A percentile compares a stretch with the other conserved stretches of the same genome.
These are phyloP conservation scores for Physcia stellaris DNA, from an alignment of 495 filamentous ascomycete genomes.

Conservation along the genomic window DNA sequence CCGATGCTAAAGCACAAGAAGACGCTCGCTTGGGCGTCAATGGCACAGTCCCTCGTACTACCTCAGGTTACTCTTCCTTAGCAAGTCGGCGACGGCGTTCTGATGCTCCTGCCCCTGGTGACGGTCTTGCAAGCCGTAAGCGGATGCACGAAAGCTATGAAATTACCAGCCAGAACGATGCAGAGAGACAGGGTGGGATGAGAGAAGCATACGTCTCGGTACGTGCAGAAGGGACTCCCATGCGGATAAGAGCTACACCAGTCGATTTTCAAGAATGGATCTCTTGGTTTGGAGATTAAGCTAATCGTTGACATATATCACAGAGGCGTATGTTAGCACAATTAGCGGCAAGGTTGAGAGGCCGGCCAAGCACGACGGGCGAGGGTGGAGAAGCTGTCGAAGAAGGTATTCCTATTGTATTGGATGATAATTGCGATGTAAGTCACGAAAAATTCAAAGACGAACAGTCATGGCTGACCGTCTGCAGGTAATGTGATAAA, in stretches of 20 bases:
- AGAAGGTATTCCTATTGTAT: slow-evolving; percentile 21
- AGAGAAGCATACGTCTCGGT: slow-evolving; percentile 52
- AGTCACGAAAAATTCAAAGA: no score
- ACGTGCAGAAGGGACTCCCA: slow-evolving; percentile 20
- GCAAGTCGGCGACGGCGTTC: slow-evolving; percentile 6
- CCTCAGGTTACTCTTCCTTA: slow-evolving; percentile 25
- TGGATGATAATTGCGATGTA: slow-evolving; percentile 33
- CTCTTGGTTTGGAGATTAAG: slow-evolving; percentile 1
- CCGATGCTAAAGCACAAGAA: slow-evolving; percentile 45
- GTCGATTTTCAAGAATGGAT: slow-evolving; percentile 10
- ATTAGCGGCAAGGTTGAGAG: slow-evolving; percentile 33
- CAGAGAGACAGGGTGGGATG: slow-evolving; percentile 45
- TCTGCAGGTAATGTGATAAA: slow-evolving; percentile 9
- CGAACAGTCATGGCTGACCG: not conserved
- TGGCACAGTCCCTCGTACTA: slow-evolving; percentile 13
- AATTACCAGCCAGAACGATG: slow-evolving; percentile 54
- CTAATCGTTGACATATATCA: slow-evolving; percentile 15
- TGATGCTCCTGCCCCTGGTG: not conserved
- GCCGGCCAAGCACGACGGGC: slow-evolving; percentile 18
- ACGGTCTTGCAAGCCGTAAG: slow-evolving; percentile 41
- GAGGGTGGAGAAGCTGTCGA: slow-evolving; percentile 9
- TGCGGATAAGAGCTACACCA: slow-evolving; percentile 5
- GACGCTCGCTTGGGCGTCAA: slow-evolving; percentile 43
- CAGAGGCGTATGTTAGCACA: slow-evolving; percentile 48
- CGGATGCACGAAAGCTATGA: slow-evolving; percentile 46